Base-by-base conservation (phyloP, 129 eudicot genomes). In the Escallonia rubra region DNA sequence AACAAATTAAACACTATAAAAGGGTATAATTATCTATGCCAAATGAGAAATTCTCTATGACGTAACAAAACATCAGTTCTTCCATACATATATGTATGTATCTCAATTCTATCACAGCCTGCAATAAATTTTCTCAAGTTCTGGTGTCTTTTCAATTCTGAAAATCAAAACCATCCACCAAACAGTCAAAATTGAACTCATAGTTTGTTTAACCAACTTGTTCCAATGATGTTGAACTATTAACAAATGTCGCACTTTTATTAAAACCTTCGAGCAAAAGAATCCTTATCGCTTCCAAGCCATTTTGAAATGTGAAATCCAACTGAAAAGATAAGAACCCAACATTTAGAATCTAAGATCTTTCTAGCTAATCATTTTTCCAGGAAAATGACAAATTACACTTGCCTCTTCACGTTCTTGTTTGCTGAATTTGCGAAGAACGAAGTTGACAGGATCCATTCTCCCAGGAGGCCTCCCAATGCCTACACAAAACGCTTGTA, bases 391-490 rank as follows among this genome's bases (percentile, higher is more conserved):
- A 51, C 59, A 14, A 10, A 61, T 47, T 41, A 4, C 56, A 49
- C 61, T 47, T 84, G 89, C 99, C 99, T 86, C 96, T 78, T 86
- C 76, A 6, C 86, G 84, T 82, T 93, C 99, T 69, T 86, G 77
- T 74, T 76, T 84, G 79, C 42, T 93, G 65, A 93, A 93, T 52
- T 88, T 71, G 7, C 90, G 82, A 62, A 93, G 89, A 80, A 93
- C 96, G 73, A 65, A 93, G 68, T 58, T 87, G 23, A 79, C 84
- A 41, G 99, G 80, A 74, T 86, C 90, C 96, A 93, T 89, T 76
- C 79, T 89, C 61, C 99, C 99, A 46, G 96, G 91, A 67, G 99
- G 99, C 77, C 99, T 80, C 53, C 99, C 99, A 64, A 93, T 89
- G 69, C 98, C 98, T 92, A 67, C 52, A 52, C 10, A 45, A 5